Base-by-base conservation (phyloP, 768 basidiomycete species). In the Hygrophorus pudorinus region DNA sequence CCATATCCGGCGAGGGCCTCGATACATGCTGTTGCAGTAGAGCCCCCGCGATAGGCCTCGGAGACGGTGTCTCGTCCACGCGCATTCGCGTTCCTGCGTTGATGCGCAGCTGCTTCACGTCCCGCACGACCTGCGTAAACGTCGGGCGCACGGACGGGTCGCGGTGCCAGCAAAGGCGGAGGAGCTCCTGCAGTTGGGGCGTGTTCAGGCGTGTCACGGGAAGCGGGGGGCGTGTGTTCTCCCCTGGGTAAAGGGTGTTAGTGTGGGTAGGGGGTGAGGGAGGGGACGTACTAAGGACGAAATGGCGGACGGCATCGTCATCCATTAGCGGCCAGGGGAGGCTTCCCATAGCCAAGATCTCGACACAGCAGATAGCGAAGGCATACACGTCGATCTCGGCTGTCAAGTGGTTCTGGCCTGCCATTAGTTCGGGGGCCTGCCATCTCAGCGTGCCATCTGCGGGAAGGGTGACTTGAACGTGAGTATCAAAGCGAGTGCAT, bases 371-470 rank as follows among this genome's bases (percentile, higher is more conserved):
- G 43, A 86, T 77, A 0, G 77, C 76, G 53, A 74, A 88, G 1
- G 82, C 73, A 42, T 83, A 88, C 4, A 85, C 73, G 53, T 86
- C 84, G 39, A 71, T 72, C 28, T 74, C 69, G 2, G 65, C 58
- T 0, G 78, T 84, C 35, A 78, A 57, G 20, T 58, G 57, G 9
- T 63, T 60, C 5, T 62, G 3, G 79, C 76, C 50, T 75, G 76
- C 43, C 47, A 51, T 43, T 20, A 84, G 60, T 55, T 86, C 82
- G 0, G 85, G 85, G 2, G 82, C 75, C 49, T 76, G 76, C 84
- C 85, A 88, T 28, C 81, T 68, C 38, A 82, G 56, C 0, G 78
- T 80, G 1, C 79, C 88, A 53, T 70, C 77, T 80, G 43, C 3
- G 42, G 20, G 33, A 21, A 27, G 16, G 7, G 6, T 14, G 18